Evolutionary conservation across 78 protist species (phyloP).

Genomic region (Bigelowiella natans): DNA sequence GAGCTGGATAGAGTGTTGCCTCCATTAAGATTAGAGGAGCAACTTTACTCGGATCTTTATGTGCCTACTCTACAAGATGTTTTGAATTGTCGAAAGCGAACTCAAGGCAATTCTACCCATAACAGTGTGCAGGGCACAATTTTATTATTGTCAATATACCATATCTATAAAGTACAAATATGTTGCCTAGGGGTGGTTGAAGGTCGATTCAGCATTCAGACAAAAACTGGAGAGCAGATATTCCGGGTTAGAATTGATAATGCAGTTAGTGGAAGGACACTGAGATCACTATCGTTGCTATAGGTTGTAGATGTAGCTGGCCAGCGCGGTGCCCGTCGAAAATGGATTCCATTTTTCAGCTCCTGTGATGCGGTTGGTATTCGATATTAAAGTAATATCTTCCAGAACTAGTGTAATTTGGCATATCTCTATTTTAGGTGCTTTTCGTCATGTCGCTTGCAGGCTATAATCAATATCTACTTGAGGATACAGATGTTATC

Average conservation of each 20-base stretch:
- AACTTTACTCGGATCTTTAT: neutral
- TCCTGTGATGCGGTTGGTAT: no score
- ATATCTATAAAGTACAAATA: no score
- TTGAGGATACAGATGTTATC: neutral
- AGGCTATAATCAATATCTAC: neutral
- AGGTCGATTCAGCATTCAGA: neutral
- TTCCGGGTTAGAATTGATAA: no score
- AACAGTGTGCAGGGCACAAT: no score
- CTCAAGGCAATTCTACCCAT: no score
- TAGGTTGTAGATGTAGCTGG: neutral
- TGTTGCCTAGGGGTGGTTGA: neutral
- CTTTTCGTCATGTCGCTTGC: constrained; percentile 4
- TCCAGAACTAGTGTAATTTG: no score
- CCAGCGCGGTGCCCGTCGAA: constrained; percentile 6
- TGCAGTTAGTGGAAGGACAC: no score
- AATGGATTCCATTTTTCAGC: constrained; percentile 9
- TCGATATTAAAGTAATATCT: no score
- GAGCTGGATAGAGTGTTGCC: neutral
- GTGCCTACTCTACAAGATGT: neutral
- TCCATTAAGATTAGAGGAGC: neutral
- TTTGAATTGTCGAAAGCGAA: neutral
- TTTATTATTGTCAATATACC: no score
- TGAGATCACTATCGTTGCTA: no score
- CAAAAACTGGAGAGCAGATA: neutral
- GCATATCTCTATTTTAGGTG: no score